Base-by-base conservation (phyloP, 2,329 filamentous ascomycete species). In the Calonectria leucothoes region DNA sequence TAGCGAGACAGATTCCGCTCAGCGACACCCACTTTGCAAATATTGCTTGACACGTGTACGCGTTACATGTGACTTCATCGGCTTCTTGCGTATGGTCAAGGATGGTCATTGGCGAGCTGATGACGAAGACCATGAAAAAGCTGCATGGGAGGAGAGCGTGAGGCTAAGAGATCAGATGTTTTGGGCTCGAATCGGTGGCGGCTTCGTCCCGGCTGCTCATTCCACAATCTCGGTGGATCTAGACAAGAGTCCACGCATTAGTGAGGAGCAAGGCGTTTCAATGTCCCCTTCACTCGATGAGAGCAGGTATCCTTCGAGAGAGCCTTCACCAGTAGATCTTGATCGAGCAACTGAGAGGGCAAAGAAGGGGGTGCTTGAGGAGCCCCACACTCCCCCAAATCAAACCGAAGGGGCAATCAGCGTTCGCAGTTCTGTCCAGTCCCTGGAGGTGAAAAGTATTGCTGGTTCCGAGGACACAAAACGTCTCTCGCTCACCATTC, bases 131-230 rank as follows among this genome's bases (percentile, higher is more conserved):
- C 94, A 95, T 39, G 95, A 97, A 84, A 95, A 94, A 81, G 91
- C 92, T 33, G 95, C 95, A 0, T 99, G 97, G 97, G 96, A 98
- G 82, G 97, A 99, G 86, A 95, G 95, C 71, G 94, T 98, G 14
- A 91, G 94, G 35, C 85, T 98, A 61, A 90, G 97, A 65, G 97
- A 99, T 83, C 93, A 96, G 78, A 98, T 99, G 94, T 99, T 99
- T 83, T 99, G 97, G 97, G 92, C 94, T 65, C 91, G 97, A 69
- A 92, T 99, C 66, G 96, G 96, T 31, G 97, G 96, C 33, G 97
- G 97, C 17, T 95, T 99, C 2, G 86, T 98, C 15, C 97, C 96
- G 1, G 87, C 90, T 12, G 79, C 80, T 14, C 85, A 84, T 29
- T 75, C 68, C 6, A 70, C 80, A n/a, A 73, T 78, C 2, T 74